Base-by-base conservation (phyloP, 495 filamentous ascomycete genomes). In the Aspergillus cristatus region DNA sequence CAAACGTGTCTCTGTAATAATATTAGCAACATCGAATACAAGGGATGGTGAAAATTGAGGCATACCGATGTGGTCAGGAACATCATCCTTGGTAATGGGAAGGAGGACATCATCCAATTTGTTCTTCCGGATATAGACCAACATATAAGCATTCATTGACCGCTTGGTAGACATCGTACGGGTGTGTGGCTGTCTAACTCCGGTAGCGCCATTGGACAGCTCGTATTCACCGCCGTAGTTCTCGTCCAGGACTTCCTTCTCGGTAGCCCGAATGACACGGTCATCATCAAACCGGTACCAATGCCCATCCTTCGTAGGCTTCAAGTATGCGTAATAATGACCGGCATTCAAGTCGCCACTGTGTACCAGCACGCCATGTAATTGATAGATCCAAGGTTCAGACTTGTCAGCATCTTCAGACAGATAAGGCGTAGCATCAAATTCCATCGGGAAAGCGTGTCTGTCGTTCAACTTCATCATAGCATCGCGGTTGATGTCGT, bases 391-490 rank as follows among this genome's bases (percentile, higher is more conserved):
- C 74, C 87, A 96, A 1, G 89, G 70, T 52, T 96, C 88, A 7
- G 84, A 89, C 50, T 67, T 81, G 50, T 97, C 91, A 8, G 88
- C 89, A 25, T 86, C 80, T 13, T 82, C 76, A 34, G 86, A 82
- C 13, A 99, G 77, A 54, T 94, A 99, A 7, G 84, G 86, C 3
- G 79, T 65, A 5, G 89, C 85, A 60, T 99, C 88, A 51, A 93
- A 93, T 46, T 82, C 74, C 51, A 96, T 86, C 4, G 91, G 91
- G 57, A 96, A 99, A 42, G 94, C 91, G 58, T 95, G 94, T 33
- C 90, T 82, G 53, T 97, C 91, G 54, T 99, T 97, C 53, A 99
- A 84, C 63, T 99, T 99, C 79, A 90, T 94, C 91, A 95, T 95
- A 15, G 85, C 87, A 57, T 96, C 87, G 35, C 83, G 79, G 32